Evolutionary conservation across 108 stramenopile genomes (phyloP).

Genomic region (Cyclotella distinguenda): DNA sequence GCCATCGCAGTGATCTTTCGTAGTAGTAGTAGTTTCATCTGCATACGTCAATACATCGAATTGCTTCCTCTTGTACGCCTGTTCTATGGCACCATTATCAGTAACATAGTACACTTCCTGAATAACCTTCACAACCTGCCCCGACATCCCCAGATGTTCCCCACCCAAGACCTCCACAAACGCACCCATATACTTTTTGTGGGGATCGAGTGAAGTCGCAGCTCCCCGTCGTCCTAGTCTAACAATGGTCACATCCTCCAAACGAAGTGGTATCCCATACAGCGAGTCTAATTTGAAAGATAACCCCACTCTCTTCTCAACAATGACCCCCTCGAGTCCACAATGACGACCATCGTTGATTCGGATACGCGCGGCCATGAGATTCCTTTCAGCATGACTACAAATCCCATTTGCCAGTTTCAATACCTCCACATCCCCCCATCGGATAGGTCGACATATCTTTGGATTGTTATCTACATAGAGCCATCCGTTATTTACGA

Average conservation of each 20-base stretch:
- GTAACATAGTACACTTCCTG: slow-evolving; percentile 30
- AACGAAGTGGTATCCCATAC: background rate
- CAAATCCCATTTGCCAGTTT: background rate
- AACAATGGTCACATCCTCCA: slow-evolving; percentile 13
- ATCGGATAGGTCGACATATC: slow-evolving; percentile 6
- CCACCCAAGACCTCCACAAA: background rate
- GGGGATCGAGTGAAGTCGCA: background rate
- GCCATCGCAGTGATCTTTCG: background rate
- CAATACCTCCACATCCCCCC: slow-evolving; percentile 7
- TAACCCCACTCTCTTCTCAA: background rate
- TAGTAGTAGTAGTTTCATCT: background rate
- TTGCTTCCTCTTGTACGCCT: slow-evolving; percentile 9
- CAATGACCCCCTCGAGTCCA: slow-evolving; percentile 3
- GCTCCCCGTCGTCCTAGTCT: too few species aligned
- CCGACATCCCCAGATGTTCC: background rate
- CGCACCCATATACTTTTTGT: slow-evolving; percentile 21
- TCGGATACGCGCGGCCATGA: slow-evolving; percentile 11
- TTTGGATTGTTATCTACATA: slow-evolving; percentile 16
- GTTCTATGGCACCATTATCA: slow-evolving; percentile 8
- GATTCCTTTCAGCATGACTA: slow-evolving; percentile 4
- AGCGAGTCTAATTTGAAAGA: slow-evolving; percentile 6
- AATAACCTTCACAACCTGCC: slow-evolving; percentile 13
- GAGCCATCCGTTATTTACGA: slow-evolving; percentile 9
- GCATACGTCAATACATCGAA: slow-evolving; percentile 26
- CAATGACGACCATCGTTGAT: background rate